Conservation (phyloP, 1,284 basidiomycete species). For the Puccinia hordei region DNA sequence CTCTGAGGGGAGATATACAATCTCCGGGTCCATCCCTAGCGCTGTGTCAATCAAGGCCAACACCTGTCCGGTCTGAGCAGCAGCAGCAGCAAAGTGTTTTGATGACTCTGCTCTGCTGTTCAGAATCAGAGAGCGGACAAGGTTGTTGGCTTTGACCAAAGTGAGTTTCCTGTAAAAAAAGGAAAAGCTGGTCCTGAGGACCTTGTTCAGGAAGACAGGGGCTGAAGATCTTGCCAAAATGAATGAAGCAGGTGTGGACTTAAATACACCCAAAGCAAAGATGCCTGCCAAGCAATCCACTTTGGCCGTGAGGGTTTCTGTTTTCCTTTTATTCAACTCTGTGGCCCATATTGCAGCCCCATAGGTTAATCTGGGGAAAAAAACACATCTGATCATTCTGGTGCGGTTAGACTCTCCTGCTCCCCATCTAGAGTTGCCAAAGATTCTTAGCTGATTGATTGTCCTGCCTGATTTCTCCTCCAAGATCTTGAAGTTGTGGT, state of each 20-base stretch:
- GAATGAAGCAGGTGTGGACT: background rate
- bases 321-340: background rate
- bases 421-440: background rate
- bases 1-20: background rate
- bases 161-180: no score
- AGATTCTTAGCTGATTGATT: constrained; percentile 1
- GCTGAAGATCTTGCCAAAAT: background rate
- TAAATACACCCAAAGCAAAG: background rate
- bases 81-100: no score
- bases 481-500: background rate
- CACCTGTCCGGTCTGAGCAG: no score
- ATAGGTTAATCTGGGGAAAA: background rate
- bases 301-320: no score
- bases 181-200: background rate
- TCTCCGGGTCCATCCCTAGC: no score
- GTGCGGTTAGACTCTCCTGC: background rate
- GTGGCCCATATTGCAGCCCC: background rate
- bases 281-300: background rate
- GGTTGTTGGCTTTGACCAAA: no score
- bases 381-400: background rate
- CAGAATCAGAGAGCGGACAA: no score
- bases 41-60: no score
- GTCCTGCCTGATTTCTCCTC: background rate
- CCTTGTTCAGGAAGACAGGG: background rate
- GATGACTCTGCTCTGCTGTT: no score